A percentile compares a stretch with the other conserved stretches of the same genome.
These are phyloP conservation scores for Porphyrellus cyaneotinctus DNA, from an alignment of 768 basidiomycete species.

Conservation along the genomic window DNA sequence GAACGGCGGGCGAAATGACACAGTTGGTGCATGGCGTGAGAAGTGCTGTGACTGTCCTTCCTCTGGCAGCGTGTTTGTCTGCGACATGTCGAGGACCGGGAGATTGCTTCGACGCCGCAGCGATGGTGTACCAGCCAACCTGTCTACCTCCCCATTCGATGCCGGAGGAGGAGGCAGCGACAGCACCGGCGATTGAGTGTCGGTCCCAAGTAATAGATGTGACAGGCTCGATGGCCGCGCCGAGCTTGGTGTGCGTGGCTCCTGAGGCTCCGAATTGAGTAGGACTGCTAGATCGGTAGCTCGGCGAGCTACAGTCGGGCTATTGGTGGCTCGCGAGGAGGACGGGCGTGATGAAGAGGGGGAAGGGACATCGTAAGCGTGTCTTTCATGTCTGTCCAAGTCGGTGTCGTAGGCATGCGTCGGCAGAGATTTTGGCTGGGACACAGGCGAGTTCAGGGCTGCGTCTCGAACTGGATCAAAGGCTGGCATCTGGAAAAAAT, in stretches of 20 bases:
- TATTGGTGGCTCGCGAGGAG: slow-evolving; percentile 33
- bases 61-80: slow-evolving; percentile 22
- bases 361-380: slow-evolving; percentile 32
- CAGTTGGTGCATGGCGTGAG: slow-evolving; percentile 22
- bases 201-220: slow-evolving; percentile 34
- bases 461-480: slow-evolving; percentile 90
- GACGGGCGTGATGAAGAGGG: slow-evolving; percentile 36
- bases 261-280: slow-evolving; percentile 58
- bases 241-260: slow-evolving; percentile 34
- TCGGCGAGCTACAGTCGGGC: slow-evolving; percentile 51
- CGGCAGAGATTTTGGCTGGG: slow-evolving; percentile 39
- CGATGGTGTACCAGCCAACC: slow-evolving; percentile 21
- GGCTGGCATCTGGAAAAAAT: slow-evolving; percentile 32
- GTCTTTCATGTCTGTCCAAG: slow-evolving; percentile 25
- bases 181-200: slow-evolving; percentile 22
- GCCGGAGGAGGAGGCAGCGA: slow-evolving; percentile 9
- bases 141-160: slow-evolving; percentile 26
- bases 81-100: slow-evolving; percentile 32
- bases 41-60: slow-evolving; percentile 22
- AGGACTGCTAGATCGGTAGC: slow-evolving; percentile 77
- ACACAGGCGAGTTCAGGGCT: slow-evolving; percentile 71
- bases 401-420: slow-evolving; percentile 24
- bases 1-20: slow-evolving; percentile 21
- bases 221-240: slow-evolving; percentile 43
- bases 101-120: slow-evolving; percentile 31